Evolutionary conservation across 2,329 filamentous ascomycete genomes (phyloP), one percentile per base, ranked within the genome.

Genomic region (Neonectria sp.): DNA sequence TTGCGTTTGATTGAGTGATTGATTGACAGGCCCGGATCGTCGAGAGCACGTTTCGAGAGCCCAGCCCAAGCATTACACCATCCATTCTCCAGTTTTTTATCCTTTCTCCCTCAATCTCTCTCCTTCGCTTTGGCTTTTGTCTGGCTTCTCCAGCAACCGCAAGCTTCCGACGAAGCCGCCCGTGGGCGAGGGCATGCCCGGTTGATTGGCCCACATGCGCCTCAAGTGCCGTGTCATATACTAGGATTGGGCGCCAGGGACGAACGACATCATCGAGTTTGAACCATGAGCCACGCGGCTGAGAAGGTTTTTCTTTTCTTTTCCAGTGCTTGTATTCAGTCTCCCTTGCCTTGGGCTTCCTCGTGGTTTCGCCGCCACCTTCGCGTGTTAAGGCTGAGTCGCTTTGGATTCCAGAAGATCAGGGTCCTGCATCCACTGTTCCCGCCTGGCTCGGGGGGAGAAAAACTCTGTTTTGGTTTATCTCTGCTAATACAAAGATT

Each of bases 191-290:
- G 62, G 57, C 55, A 70, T 73, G 67, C 58, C 21, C 51, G 37
- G 29, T 57, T 74, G 60, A 74, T 74, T 75, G 73, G 73, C 24
- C 67, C 49, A 70, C 48, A 65, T 51, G 37, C 60, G 61, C 62
- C 63, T 55, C 49, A 68, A 72, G 52, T 72, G 68, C 70, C 71
- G 66, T 74, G 73, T 75, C 71, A 63, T 63, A 63, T 63, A 67
- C 69, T 57, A 72, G 68, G 56, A 73, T 70, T 74, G 70, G 67
- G 12, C 21, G 59, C 55, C 62, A 61, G 58, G 37, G 63, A 49
- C 60, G 52, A 68, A 67, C 56, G 68, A 63, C 66, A 64, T 68
- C 60, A 59, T 52, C 37, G 13, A 68, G 45, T 40, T 60, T 60
- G 53, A 59, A 49, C 46, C 55, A 35, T 27, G 46, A 60, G 63